Evolutionary conservation across 176 grass and related monocot species (phyloP).

Genomic region (Oryza glaberrima): DNA sequence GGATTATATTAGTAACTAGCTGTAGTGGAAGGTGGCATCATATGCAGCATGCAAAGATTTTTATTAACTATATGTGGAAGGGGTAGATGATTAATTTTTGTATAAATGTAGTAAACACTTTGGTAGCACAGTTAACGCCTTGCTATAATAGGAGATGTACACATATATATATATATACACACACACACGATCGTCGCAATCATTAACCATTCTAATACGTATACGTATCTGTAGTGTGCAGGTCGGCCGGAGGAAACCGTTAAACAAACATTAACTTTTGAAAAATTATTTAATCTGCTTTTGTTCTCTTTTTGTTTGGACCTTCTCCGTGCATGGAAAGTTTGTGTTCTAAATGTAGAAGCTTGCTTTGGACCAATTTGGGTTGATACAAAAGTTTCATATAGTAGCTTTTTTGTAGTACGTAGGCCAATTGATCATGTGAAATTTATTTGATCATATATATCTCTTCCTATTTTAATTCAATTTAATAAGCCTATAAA

Average conservation of each 20-base stretch:
- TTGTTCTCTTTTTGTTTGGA: background rate
- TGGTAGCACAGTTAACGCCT: background rate
- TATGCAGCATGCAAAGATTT: background rate
- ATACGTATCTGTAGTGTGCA: background rate
- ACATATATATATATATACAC: background rate
- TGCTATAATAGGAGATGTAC: background rate
- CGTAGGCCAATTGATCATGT: background rate
- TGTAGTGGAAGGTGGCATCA: slow-evolving; percentile 18
- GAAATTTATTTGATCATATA: background rate
- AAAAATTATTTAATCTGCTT: background rate
- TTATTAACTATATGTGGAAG: background rate
- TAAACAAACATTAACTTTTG: background rate
- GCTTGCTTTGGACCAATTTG: background rate
- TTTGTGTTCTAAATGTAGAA: background rate
- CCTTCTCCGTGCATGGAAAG: background rate
- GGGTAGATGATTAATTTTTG: background rate
- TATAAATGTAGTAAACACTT: background rate
- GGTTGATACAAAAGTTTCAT: background rate
- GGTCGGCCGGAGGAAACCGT: background rate
- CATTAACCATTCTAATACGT: background rate
- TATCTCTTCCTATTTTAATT: background rate
- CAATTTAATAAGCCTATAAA: no score
- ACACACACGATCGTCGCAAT: background rate
- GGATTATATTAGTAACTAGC: background rate
- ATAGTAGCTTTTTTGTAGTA: background rate